Evolutionary conservation across 163 green algal species (phyloP).

Genomic region (Trebouxiophyceae sp.): DNA sequence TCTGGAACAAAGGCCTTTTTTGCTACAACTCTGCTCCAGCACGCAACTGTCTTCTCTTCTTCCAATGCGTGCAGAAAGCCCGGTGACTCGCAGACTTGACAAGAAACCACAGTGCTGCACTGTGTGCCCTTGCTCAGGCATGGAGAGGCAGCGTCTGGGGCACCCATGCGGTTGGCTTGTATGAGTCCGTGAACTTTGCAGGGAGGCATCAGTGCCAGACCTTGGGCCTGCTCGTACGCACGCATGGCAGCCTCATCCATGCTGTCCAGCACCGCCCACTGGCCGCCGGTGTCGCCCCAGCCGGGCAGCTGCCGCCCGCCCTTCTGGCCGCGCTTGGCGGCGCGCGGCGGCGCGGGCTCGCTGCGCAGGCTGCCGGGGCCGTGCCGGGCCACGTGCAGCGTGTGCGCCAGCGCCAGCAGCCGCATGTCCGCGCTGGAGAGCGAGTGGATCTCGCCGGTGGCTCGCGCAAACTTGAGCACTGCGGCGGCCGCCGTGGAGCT

Average conservation of each 20-base stretch:
- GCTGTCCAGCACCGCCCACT: conserved; percentile 63
- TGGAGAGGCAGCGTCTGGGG: no score
- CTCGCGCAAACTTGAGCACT: conserved; percentile 77
- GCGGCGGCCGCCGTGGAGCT: conserved; percentile 1
- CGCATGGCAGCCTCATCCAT: background rate
- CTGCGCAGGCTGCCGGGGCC: conserved; percentile 49
- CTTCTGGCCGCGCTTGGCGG: background rate
- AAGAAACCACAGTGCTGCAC: no score
- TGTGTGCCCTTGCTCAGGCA: no score
- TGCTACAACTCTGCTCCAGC: no score
- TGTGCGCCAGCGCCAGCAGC: conserved; percentile 76
- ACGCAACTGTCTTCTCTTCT: no score
- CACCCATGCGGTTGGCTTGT: no score
- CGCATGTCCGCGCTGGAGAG: conserved; percentile 73
- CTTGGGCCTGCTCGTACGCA: background rate
- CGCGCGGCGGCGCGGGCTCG: conserved; percentile 33
- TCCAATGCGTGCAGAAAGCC: no score
- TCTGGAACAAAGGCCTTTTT: no score
- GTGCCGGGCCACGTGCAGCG: conserved; percentile 63
- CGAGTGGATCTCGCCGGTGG: conserved; percentile 78
- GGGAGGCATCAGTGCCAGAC: no score
- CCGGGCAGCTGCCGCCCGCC: conserved; percentile 51
- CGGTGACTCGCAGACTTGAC: no score
- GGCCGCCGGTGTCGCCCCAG: conserved; percentile 65
- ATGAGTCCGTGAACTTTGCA: no score